Conservation (phyloP, 176 grass and related monocot genomes). For the Olyra latifolia region DNA sequence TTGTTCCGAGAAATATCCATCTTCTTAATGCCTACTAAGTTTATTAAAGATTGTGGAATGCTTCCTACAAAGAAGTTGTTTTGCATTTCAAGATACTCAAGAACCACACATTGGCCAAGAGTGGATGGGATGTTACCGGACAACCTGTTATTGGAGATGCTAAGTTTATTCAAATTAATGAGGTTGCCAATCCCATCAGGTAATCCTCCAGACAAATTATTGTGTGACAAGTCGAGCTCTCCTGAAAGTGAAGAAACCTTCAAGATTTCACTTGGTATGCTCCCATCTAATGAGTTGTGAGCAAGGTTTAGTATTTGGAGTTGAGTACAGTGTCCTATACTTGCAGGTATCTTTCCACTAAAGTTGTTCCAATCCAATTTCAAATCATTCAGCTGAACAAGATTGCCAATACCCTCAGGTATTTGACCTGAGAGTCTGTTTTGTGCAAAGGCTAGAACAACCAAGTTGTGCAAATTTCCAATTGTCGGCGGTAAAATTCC, state of each 20-base stretch:
- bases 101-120: constrained; percentile 35
- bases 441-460: constrained; percentile 14
- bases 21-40: constrained; percentile 19
- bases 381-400: constrained; percentile 40
- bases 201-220: constrained; percentile 38
- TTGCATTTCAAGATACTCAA: constrained; percentile 51
- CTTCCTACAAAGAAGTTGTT: constrained; percentile 49
- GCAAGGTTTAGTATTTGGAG: constrained; percentile 52
- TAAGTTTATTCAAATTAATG: constrained; percentile 19
- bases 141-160: constrained; percentile 45
- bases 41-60: constrained; percentile 45
- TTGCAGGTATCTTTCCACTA: constrained; percentile 42
- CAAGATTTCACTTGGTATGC: constrained; percentile 42
- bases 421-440: constrained; percentile 48
- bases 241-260: constrained; percentile 31
- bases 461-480: constrained; percentile 37
- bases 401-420: constrained; percentile 32
- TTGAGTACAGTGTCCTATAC: constrained; percentile 31
- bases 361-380: constrained; percentile 44
- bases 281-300: constrained; percentile 41
- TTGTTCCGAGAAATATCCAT: constrained; percentile 60
- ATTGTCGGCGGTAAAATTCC: constrained; percentile 48
- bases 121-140: constrained; percentile 40
- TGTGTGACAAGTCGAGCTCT: constrained; percentile 55
- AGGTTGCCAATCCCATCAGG: constrained; percentile 47